These are phyloP conservation scores for Cylindrodendrum hubeiense DNA, from an alignment of 2,329 filamentous ascomycete genomes.

Conservation along the genomic window DNA sequence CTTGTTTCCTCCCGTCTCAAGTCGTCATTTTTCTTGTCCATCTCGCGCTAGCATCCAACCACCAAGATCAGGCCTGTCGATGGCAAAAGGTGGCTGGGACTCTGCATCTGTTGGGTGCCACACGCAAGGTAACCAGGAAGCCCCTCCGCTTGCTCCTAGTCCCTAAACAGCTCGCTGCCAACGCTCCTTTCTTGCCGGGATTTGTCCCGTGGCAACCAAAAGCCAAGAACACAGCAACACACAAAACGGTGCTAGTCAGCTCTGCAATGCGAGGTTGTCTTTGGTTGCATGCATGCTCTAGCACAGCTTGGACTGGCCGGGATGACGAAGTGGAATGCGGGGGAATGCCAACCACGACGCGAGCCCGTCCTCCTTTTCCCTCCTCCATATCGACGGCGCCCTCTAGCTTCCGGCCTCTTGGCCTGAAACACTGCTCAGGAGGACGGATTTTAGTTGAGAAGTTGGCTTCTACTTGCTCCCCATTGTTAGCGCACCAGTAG, in stretches of 20 bases:
- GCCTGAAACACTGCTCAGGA: slow-evolving; percentile 1
- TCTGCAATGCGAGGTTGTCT: slow-evolving; percentile 31
- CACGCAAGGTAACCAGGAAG: slow-evolving; percentile 58
- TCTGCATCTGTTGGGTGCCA: slow-evolving; percentile 9
- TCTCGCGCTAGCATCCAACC: not conserved
- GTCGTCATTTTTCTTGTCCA: not conserved
- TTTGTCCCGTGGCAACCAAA: not conserved
- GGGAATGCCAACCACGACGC: slow-evolving; percentile 40
- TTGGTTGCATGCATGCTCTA: slow-evolving; percentile 38
- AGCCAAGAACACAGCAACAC: not conserved
- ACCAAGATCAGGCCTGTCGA: not conserved
- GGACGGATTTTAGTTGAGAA: too few species aligned
- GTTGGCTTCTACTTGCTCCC: not conserved
- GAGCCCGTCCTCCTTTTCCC: slow-evolving; percentile 28
- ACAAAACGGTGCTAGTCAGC: slow-evolving; percentile 14
- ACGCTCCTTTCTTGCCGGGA: slow-evolving; percentile 5
- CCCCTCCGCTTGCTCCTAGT: not conserved
- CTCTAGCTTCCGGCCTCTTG: not conserved
- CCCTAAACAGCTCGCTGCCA: not conserved
- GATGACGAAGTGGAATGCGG: slow-evolving; percentile 53
- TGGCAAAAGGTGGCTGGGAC: not conserved
- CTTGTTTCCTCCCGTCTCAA: slow-evolving; percentile 3
- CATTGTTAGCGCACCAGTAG: not conserved
- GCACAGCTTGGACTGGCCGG: slow-evolving; percentile 41
- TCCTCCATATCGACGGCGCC: not conserved